Conservation (phyloP, 805 yeast genomes). For the Yamadazyma philogaea region DNA sequence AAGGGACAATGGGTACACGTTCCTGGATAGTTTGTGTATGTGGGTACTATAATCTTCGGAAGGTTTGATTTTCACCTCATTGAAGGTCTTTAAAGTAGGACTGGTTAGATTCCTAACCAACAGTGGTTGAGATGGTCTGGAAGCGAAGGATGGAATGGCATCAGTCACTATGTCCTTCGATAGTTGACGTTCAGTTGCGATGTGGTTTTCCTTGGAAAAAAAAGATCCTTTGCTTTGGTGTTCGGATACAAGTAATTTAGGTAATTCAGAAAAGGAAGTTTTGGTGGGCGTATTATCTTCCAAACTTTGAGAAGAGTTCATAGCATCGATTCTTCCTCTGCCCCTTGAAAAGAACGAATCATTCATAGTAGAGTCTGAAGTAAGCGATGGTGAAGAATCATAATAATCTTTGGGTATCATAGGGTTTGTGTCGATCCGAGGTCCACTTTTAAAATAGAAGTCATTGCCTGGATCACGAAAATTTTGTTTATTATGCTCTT, state of each 20-base stretch:
- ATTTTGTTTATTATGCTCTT: not conserved
- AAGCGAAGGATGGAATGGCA: not conserved
- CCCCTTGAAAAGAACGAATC: conserved; percentile 8
- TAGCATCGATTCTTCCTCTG: conserved; percentile 8
- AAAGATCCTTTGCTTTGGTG: not conserved
- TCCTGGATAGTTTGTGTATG: conserved; percentile 5
- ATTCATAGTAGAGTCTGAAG: conserved; percentile 12
- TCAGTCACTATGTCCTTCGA: not conserved
- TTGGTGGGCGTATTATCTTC: conserved; percentile 10
- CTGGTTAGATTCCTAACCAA: conserved; percentile 8
- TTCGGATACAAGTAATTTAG: conserved; percentile 9
- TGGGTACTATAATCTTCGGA: conserved; percentile 7
- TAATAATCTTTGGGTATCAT: conserved; percentile 3
- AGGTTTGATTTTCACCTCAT: not conserved
- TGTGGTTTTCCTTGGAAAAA: not conserved
- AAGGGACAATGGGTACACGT: conserved; percentile 4
- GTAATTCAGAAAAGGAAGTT: not conserved
- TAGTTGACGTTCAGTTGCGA: not conserved
- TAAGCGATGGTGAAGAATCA: conserved; percentile 10
- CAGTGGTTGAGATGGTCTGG: not conserved
- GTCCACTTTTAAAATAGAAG: conserved; percentile 6
- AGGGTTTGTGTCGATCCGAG: conserved; percentile 3
- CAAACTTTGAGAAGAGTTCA: conserved; percentile 9
- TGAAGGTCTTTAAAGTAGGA: conserved; percentile 12
- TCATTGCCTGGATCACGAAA: conserved; percentile 1